phyloP scores from a whole-genome alignment of 768 basidiomycete genomes.

The Mycena galericulata region DNA sequence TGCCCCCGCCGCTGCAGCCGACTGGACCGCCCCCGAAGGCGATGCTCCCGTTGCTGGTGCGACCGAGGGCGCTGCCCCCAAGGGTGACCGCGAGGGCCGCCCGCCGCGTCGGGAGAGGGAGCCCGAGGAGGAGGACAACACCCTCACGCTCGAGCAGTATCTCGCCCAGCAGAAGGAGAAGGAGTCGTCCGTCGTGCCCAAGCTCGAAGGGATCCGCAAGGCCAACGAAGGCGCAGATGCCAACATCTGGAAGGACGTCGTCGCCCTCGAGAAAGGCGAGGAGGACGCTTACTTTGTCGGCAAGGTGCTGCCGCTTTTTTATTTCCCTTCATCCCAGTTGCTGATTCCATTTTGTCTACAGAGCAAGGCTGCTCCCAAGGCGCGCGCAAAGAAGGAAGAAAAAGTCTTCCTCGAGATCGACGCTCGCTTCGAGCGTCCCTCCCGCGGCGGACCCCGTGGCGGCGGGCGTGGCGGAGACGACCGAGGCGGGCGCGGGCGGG shows the following conservation, averaged over 20 bases:
- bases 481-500: too few relatives aligned
- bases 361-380: conserved; percentile 75
- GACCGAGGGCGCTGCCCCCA: conserved; percentile 45
- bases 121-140: conserved; percentile 91
- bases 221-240: conserved; percentile 86
- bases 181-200: conserved; percentile 68
- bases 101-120: conserved; percentile 66
- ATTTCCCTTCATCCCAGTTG: conserved; percentile 1
- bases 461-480: conserved; percentile 61
- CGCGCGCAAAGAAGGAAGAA: conserved; percentile 85
- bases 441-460: conserved; percentile 72
- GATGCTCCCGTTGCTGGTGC: conserved; percentile 49
- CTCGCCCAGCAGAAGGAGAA: conserved; percentile 83
- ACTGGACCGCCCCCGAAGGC: conserved; percentile 52
- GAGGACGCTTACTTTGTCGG: conserved; percentile 86
- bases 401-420: conserved; percentile 95
- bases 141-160: conserved; percentile 94
- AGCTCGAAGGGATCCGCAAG: conserved; percentile 81
- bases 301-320: conserved; percentile 70
- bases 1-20: conserved; percentile 54
- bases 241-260: conserved; percentile 76
- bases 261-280: conserved; percentile 73
- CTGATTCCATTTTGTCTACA: conserved; percentile 43
- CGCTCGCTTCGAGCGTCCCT: conserved; percentile 86
- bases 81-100: conserved; percentile 50